Evolutionary conservation across 345 rosid genomes (phyloP).

Genomic region (Melaleuca quinquenervia): DNA sequence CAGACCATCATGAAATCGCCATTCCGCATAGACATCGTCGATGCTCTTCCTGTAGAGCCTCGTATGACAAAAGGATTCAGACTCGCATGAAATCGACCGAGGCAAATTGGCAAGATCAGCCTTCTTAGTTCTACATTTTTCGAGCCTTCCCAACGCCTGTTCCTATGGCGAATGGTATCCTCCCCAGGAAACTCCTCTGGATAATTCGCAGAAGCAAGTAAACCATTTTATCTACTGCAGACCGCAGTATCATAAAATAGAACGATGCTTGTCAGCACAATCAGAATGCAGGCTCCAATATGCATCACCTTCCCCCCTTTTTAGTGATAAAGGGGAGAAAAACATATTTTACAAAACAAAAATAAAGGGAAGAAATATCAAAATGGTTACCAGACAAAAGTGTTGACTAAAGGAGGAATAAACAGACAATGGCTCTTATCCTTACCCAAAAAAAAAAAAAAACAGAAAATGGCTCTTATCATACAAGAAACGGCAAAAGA

Average conservation of each 20-base stretch:
- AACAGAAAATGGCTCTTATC: background rate
- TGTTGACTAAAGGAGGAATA: background rate
- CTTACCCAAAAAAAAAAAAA: too few species aligned
- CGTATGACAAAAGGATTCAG: background rate
- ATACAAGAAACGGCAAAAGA: background rate
- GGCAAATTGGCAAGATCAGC: background rate
- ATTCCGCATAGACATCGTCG: background rate
- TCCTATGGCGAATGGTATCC: background rate
- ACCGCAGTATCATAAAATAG: background rate
- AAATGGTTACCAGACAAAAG: background rate
- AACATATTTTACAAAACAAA: background rate
- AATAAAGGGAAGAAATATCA: background rate
- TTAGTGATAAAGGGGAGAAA: background rate
- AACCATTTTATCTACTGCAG: background rate
- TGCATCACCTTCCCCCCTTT: background rate
- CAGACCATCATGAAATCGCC: background rate
- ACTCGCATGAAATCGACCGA: background rate
- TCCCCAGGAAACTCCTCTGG: background rate
- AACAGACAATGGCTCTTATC: background rate
- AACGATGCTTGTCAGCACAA: background rate
- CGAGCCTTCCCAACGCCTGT: background rate
- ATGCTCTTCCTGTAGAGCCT: background rate
- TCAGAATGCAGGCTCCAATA: background rate
- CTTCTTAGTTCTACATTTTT: background rate
- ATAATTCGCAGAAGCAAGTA: background rate